Evolutionary conservation across 169 alveolate species (phyloP).

Genomic region (Perkinsus chesapeaki): DNA sequence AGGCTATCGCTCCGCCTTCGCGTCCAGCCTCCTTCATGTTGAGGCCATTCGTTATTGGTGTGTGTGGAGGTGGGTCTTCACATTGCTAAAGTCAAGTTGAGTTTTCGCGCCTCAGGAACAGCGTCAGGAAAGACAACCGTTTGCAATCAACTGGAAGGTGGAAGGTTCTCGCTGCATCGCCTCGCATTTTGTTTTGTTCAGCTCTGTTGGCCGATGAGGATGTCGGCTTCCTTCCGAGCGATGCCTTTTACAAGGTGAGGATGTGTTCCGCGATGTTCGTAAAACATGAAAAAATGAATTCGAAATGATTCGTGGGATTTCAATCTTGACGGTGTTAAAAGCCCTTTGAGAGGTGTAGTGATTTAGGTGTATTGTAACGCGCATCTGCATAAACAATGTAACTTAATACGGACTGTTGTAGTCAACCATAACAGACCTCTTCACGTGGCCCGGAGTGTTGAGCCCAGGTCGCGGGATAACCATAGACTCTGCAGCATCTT

Average conservation of each 20-base stretch:
- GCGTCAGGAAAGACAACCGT: background rate
- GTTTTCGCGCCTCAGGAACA: background rate
- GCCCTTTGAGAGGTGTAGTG: too few relatives aligned
- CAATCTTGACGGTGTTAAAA: too few relatives aligned
- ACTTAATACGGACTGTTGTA: too few relatives aligned
- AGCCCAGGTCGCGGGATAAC: too few relatives aligned
- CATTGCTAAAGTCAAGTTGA: background rate
- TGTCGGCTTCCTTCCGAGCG: background rate
- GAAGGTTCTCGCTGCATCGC: background rate
- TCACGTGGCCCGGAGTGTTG: too few relatives aligned
- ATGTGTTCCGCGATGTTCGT: background rate
- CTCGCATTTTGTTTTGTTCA: background rate
- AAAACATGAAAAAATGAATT: too few relatives aligned
- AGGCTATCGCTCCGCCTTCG: background rate
- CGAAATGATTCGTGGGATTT: too few relatives aligned
- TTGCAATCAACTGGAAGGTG: background rate
- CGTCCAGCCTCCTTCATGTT: background rate
- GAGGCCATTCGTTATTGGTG: background rate
- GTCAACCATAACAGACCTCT: too few relatives aligned
- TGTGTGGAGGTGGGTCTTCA: background rate
- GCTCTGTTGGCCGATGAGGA: background rate
- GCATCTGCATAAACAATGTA: too few relatives aligned
- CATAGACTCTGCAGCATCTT: too few relatives aligned
- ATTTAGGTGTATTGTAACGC: too few relatives aligned
- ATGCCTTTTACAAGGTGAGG: background rate